Percentiles rank a stretch among this genome's conserved stretches.
These are phyloP conservation scores for Crassisporium funariophilum DNA, from an alignment of 768 basidiomycete species.

Conservation along the genomic window DNA sequence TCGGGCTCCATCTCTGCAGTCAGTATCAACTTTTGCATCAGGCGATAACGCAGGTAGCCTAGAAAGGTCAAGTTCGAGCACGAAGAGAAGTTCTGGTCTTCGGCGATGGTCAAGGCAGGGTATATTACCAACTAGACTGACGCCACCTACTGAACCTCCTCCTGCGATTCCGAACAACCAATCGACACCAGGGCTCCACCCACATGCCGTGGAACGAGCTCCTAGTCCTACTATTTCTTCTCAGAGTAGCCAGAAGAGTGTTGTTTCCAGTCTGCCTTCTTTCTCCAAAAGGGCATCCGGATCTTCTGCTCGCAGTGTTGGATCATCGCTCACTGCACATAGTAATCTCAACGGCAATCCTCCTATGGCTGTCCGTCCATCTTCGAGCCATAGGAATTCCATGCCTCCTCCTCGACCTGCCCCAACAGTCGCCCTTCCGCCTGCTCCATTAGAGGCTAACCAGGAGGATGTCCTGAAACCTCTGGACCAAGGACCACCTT, in stretches of 20 bases:
- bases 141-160: slow-evolving; percentile 63
- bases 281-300: slow-evolving; percentile 56
- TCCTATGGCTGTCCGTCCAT: slow-evolving; percentile 11
- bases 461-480: slow-evolving; percentile 27
- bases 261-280: slow-evolving; percentile 45
- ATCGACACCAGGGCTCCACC: slow-evolving; percentile 29
- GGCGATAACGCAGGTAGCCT: slow-evolving; percentile 33
- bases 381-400: slow-evolving; percentile 48
- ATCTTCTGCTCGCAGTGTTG: slow-evolving; percentile 50
- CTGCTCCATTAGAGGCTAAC: slow-evolving; percentile 47
- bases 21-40: slow-evolving; percentile 48
- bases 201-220: slow-evolving; percentile 34
- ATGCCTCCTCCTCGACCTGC: slow-evolving; percentile 77
- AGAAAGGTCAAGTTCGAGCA: slow-evolving; percentile 42
- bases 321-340: slow-evolving; percentile 43
- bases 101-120: slow-evolving; percentile 61
- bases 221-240: slow-evolving; percentile 43
- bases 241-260: slow-evolving; percentile 42
- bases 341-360: slow-evolving; percentile 12
- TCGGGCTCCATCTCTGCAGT: slow-evolving; percentile 44
- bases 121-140: slow-evolving; percentile 48
- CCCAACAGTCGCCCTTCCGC: slow-evolving; percentile 69
- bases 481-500: slow-evolving; percentile 19
- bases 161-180: slow-evolving; percentile 45
- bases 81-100: slow-evolving; percentile 33